Conservation (phyloP, 169 alveolate genomes). For the Plasmodium vivax region DNA sequence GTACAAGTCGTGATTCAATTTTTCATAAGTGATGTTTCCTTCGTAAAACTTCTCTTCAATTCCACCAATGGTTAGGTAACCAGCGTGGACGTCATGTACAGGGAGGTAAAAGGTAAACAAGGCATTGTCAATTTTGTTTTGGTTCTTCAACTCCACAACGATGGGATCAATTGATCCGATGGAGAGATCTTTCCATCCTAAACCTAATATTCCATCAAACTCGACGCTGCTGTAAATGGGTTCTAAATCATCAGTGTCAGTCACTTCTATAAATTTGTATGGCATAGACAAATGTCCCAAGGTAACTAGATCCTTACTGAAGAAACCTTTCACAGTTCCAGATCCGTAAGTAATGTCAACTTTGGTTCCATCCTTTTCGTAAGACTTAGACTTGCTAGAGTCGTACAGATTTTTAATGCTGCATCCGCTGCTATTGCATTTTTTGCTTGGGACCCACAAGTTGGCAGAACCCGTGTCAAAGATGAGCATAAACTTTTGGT, state of each 20-base stretch:
- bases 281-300: constrained; percentile 73
- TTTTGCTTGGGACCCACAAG: constrained; percentile 84
- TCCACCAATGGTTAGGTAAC: constrained; percentile 72
- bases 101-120: constrained; percentile 63
- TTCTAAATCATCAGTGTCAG: constrained; percentile 58
- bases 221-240: constrained; percentile 28
- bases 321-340: constrained; percentile 82
- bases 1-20: constrained; percentile 54
- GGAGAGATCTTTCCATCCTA: constrained; percentile 77
- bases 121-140: constrained; percentile 45
- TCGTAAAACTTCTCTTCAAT: constrained; percentile 51
- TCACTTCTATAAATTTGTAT: constrained; percentile 76
- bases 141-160: constrained; percentile 58
- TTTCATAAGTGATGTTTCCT: constrained; percentile 52
- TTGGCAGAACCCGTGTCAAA: constrained; percentile 88
- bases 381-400: constrained; percentile 78
- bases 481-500: constrained; percentile 30
- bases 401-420: constrained; percentile 78
- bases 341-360: constrained; percentile 84
- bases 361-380: constrained; percentile 77
- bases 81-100: constrained; percentile 3
- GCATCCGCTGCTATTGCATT: constrained; percentile 78
- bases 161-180: constrained; percentile 40
- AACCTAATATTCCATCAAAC: constrained; percentile 77
- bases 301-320: constrained; percentile 77